Evolutionary conservation across 2,329 filamentous ascomycete species (phyloP), one percentile per base, ranked within the genome.

Genomic region (Chalaropsis ovoidea): DNA sequence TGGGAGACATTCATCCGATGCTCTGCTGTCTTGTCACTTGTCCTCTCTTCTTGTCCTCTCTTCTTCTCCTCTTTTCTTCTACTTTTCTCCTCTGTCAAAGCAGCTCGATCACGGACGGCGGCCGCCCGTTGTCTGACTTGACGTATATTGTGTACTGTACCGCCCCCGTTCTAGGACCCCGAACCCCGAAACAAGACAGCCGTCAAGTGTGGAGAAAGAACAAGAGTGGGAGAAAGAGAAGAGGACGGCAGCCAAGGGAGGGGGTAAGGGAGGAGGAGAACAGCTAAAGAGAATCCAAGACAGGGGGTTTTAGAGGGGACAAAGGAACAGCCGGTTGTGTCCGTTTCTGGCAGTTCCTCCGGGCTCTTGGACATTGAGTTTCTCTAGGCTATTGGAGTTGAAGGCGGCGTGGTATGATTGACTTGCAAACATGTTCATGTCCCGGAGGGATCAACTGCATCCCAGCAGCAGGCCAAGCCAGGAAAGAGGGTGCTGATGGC

Each of bases 171-270:
- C 43, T 5, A 47, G 43, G 15, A n/a, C n/a, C 22, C 31, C 27
- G 10, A n/a, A n/a, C n/a, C 27, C 31, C 15, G 54, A 58, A 39
- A 58, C 54, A 58, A 58, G 13, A 58, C 54, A 58, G 54, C 13
- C 27, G 54, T 58, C 54, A 39, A 58, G 54, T 58, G 54, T 19
- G 54, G 54, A 58, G 54, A 58, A 58, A 24, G 22, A 15, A 7
- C 10, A 52, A 17, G 6, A 52, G 47, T n/a, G 19, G 3, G 6
- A 24, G 47, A 17, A 27, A 13, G 10, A 27, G 27, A 31, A n/a
- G n/a, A 58, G 54, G 24, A 54, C n/a, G 43, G 15, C 43, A 39
- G 17, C 27, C 54, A 39, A 58, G 24, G 31, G 31, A 35, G n/a
- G 17, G n/a, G 24, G 31, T 11, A 35, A n/a, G 17, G n/a, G 17